phyloP scores from a whole-genome alignment of 1,139 yeast species.

The Pichia sp. region DNA sequence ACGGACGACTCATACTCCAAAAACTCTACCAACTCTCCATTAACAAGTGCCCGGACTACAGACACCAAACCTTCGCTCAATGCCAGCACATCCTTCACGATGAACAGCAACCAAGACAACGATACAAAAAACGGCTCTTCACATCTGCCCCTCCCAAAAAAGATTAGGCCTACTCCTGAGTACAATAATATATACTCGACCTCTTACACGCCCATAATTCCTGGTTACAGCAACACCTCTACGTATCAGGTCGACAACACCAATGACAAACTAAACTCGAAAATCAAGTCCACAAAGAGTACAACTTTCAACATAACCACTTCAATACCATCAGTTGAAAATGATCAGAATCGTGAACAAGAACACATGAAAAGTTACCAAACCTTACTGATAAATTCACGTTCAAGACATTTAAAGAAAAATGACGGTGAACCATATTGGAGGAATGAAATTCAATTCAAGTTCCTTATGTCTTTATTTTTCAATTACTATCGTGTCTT shows the following conservation, averaged over 20 bases:
- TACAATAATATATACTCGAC: not conserved
- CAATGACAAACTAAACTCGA: not conserved
- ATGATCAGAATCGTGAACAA: not conserved
- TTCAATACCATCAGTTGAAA: not conserved
- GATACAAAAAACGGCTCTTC: not conserved
- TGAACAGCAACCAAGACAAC: no score
- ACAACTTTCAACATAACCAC: not conserved
- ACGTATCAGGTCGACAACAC: not conserved
- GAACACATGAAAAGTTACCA: slow-evolving; percentile 17
- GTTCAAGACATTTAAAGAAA: slow-evolving; percentile 70
- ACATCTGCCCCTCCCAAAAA: no score
- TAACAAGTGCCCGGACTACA: not conserved
- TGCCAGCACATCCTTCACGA: no score
- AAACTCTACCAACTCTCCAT: not conserved
- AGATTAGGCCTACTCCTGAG: not conserved
- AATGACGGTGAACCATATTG: slow-evolving; percentile 90
- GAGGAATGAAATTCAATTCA: slow-evolving; percentile 83
- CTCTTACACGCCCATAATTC: not conserved
- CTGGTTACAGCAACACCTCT: not conserved
- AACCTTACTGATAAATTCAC: slow-evolving; percentile 28
- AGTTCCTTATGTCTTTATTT: slow-evolving; percentile 60
- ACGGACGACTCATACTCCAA: not conserved
- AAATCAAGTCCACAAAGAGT: not conserved
- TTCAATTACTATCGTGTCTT: slow-evolving; percentile 60
- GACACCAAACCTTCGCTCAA: not conserved